Base-by-base conservation (phyloP, 495 filamentous ascomycete species). In the Trichoderma reesei region DNA sequence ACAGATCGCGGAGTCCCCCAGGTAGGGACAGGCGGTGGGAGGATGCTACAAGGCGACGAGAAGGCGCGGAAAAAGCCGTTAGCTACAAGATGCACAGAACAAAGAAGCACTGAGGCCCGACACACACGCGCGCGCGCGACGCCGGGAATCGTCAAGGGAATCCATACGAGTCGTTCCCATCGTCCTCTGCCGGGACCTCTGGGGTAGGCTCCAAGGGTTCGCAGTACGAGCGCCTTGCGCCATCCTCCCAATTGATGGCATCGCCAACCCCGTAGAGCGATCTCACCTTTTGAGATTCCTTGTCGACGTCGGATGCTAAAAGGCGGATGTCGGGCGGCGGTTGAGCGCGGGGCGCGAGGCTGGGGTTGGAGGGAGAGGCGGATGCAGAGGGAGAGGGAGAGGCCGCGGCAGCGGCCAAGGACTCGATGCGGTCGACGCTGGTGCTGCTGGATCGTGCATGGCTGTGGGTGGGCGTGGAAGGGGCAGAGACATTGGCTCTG, bases 201-300 rank as follows among this genome's bases (percentile, higher is more conserved):
- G 38, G 41, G 38, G 75, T 74, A 66, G 78, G 76, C 65, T 73
- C 74, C 63, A 77, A 72, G 54, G 74, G 74, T 66, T 73, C 75
- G 69, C 69, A 74, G 68, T 67, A 78, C 68, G 71, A 74, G 64
- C 66, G 71, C 62, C 69, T 59, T 61, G 71, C 86, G 73, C 83
- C 83, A 80, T 80, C 72, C 78, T 82, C 67, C 82, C 83, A 80
- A 77, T 83, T 69, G 78, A 83, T 70, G 78, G 68, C 68, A 74
- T 84, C 73, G 77, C 86, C 89, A 69, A 85, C 85, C 74, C 91
- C 89, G 77, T 96, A 96, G 90, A 96, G 92, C 67, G 90, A 85
- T 69, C 92, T 86, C 66, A 96, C 91, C 73, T 91, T 90, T 72
- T 88, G 86, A 67, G 91, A 95, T 70, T 95, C 82, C 80, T 85